These are phyloP conservation scores for Colletotrichum falcatum DNA, from an alignment of 2,329 filamentous ascomycete species.

Conservation along the genomic window DNA sequence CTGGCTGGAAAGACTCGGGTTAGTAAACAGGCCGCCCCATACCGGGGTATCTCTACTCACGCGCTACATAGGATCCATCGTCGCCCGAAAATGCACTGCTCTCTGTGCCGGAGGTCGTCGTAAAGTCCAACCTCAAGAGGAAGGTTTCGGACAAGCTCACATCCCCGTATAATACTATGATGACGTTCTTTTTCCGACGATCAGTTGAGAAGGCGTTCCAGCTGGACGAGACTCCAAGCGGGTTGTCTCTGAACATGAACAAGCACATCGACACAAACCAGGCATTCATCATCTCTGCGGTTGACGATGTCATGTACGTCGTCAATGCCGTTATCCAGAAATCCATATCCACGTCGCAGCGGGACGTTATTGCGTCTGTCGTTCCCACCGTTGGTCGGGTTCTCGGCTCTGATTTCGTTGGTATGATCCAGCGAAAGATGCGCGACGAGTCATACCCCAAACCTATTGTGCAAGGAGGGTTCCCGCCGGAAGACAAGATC, in stretches of 20 bases:
- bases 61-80: constrained; percentile 58
- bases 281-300: constrained; percentile 92
- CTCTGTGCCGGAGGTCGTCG: constrained; percentile 78
- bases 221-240: constrained; percentile 86
- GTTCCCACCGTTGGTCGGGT: constrained; percentile 84
- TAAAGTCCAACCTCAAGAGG: constrained; percentile 81
- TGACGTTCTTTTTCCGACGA: constrained; percentile 94
- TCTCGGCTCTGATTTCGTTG: constrained; percentile 89
- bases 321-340: constrained; percentile 92
- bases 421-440: constrained; percentile 98
- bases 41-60: constrained; percentile 44
- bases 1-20: constrained; percentile 87
- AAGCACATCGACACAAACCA: constrained; percentile 80
- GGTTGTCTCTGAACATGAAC: constrained; percentile 80
- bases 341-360: constrained; percentile 86
- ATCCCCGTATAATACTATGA: constrained; percentile 89
- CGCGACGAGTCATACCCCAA: constrained; percentile 94
- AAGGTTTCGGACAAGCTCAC: constrained; percentile 83
- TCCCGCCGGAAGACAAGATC: constrained; percentile 89
- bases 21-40: constrained; percentile 49
- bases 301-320: constrained; percentile 99
- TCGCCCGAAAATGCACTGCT: constrained; percentile 67
- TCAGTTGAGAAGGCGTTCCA: constrained; percentile 99
- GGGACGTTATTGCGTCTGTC: constrained; percentile 80
- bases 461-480: constrained; percentile 78